Base-by-base conservation (phyloP, 2,329 filamentous ascomycete species). In the Phoma sp. region DNA sequence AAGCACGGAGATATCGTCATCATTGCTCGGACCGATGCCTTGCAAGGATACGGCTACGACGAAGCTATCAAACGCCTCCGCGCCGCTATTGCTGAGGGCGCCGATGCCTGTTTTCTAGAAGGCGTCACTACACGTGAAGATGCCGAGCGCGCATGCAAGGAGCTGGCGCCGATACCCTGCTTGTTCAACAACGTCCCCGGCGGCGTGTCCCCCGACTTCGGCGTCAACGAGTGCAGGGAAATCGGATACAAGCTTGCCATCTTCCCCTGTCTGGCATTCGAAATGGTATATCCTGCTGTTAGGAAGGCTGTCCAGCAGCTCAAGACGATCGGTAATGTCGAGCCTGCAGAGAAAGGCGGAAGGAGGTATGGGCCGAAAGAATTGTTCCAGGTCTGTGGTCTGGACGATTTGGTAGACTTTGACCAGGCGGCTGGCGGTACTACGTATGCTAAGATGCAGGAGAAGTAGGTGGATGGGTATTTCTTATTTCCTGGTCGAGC, bases 11-110 rank as follows among this genome's bases (percentile, higher is more conserved):
- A 88, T 58, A 85, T 89, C 33, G 79, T 89, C 25, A 79, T 89
- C 50, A 88, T 89, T 52, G 86, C 85, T 1, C 78, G 86, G 9
- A 88, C 86, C 0, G 86, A 89, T 61, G 82, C 86, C 1, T 25
- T 86, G 3, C 83, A 85, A 55, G 74, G 77, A 0, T 75, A 79
- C 5, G 85, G 85, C 0, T 88, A 83, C 58, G 82, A 84, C 8
- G 83, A 82, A 60, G 81, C 83, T 2, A 68, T 86, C 7, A 60
- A 62, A 2, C 72, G 85, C 1, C 70, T 88, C 22, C 74, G 73
- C 52, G 76, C 72, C 1, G 85, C 86, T 0, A 72, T 80, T 0
- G 76, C 77, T 2, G 80, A 79, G 10, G 85, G 86, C 18, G 85
- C 85, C 1, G 86, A 88, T 60, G 82, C 82, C 1, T 81, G 79